These are phyloP conservation scores for Datisca glomerata DNA, from an alignment of 306 rosid species.

Conservation along the genomic window DNA sequence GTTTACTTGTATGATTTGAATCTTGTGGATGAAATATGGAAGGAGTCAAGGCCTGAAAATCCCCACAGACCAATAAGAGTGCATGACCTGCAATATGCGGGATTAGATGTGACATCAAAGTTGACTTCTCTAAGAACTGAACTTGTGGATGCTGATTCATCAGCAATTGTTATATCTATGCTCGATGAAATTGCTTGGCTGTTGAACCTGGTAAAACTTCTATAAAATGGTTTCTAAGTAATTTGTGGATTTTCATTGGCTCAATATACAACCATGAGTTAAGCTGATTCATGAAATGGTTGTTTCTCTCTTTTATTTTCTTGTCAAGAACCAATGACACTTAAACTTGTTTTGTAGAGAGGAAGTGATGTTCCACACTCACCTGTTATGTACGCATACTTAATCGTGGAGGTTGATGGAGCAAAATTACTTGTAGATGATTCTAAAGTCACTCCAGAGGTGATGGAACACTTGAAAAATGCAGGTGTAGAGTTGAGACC, in stretches of 20 bases:
- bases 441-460: constrained; percentile 62
- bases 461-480: constrained; percentile 70
- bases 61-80: constrained; percentile 58
- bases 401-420: constrained; percentile 67
- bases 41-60: constrained; percentile 58
- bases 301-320: constrained; percentile 12
- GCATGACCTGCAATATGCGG: constrained; percentile 73
- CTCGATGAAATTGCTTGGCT: constrained; percentile 98
- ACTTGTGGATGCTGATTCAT: constrained; percentile 53
- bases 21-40: constrained; percentile 89
- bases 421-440: constrained; percentile 70
- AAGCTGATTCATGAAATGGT: too few species aligned
- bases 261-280: too few species aligned
- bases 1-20: constrained; percentile 59
- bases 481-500: constrained; percentile 63
- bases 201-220: constrained; percentile 71
- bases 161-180: constrained; percentile 76
- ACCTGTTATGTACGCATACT: constrained; percentile 91
- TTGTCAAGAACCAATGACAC: constrained; percentile 4
- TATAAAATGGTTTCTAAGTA: not conserved
- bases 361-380: constrained; percentile 93
- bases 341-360: constrained; percentile 43
- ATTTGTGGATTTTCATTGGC: not conserved
- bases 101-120: constrained; percentile 72
- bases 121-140: constrained; percentile 64